Base-by-base conservation (phyloP, 345 rosid species). In the Durio zibethinus region DNA sequence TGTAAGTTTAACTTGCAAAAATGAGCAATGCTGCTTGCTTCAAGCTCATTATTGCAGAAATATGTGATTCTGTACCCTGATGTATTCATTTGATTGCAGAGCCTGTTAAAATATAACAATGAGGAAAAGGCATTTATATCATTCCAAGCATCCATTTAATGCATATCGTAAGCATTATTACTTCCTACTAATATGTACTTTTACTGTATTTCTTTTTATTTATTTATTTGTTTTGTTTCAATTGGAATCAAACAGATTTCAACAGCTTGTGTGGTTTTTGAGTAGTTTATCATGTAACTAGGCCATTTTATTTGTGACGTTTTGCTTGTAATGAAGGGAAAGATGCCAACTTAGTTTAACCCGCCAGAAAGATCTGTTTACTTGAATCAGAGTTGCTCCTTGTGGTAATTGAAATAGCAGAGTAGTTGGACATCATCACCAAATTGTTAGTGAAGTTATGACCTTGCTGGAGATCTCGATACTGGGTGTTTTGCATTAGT, bases 131-230 rank as follows among this genome's bases (percentile, higher is more conserved):
- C 80, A 53, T 75, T 80, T 90, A 40, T 81, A 90, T 82, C 82
- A 84, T 69, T 82, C 88, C 78, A 81, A 82, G 77, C 91, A 94
- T 84, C 86, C 91, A 2, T 86, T 89, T 71, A 71, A 81, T 71
- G 81, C 68, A 63, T 78, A 76, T 72, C 88, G 98, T 94, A 88
- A 88, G 93, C 73, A 15, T 74, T 74, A 14, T 75, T 65, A 57
- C 69, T 47, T 29, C n/a, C n/a, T 20, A 1, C 36, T 23, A 40
- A 36, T 54, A 10, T 57, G 20, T 33, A 10, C 4, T 60, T 72
- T 56, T 36, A 1, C 43, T 48, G 1, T 31, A 8, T 50, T 53
- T 61, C 2, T 25, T 45, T 36, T 62, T n/a, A n/a, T n/a, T 50
- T 7, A 21, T 35, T 43, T 7, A 38, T 36, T 45, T 25, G 4